Percentiles rank a stretch among this genome's conserved stretches.
These are phyloP conservation scores for Aschersonia sp. DNA, from an alignment of 2,329 filamentous ascomycete genomes.

Conservation along the genomic window DNA sequence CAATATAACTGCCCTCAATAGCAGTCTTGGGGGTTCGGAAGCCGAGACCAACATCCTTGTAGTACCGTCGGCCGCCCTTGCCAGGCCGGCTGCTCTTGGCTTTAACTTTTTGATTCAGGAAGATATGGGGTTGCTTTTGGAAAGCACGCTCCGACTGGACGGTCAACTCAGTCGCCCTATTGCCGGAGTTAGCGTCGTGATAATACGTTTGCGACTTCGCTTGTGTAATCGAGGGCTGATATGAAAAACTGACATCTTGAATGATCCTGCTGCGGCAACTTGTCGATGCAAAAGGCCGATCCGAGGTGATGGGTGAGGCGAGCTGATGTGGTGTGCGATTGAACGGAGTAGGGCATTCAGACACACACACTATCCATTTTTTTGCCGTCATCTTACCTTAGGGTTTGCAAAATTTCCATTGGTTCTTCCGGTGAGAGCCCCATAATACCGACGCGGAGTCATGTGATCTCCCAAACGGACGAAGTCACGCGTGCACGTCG, in stretches of 20 bases:
- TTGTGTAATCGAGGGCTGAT: background rate
- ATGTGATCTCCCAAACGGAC: background rate
- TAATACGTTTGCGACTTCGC: slow-evolving; percentile 1
- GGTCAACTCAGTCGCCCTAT: slow-evolving; percentile 95
- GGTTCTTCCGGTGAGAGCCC: slow-evolving; percentile 14
- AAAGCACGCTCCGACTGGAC: slow-evolving; percentile 99
- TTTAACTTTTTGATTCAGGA: slow-evolving; percentile 94
- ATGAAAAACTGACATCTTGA: slow-evolving; percentile 25
- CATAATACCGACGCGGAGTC: slow-evolving; percentile 1
- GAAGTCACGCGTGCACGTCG: no score
- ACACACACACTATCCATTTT: slow-evolving; percentile 19
- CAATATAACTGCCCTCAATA: slow-evolving; percentile 98
- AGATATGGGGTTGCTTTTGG: slow-evolving; percentile 99
- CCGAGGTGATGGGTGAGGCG: slow-evolving; percentile 19
- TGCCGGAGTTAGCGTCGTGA: slow-evolving; percentile 15
- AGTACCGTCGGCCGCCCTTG: slow-evolving; percentile 87
- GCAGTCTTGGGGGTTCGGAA: slow-evolving; percentile 98
- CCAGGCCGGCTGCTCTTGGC: slow-evolving; percentile 70
- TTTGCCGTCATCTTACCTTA: slow-evolving; percentile 19
- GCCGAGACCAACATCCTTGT: slow-evolving; percentile 98
- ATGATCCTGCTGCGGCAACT: slow-evolving; percentile 24
- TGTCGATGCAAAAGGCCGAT: slow-evolving; percentile 24
- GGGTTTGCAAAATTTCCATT: slow-evolving; percentile 26
- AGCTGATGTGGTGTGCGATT: slow-evolving; percentile 20
- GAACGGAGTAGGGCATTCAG: slow-evolving; percentile 22